Evolutionary conservation across 345 rosid species (phyloP).

Genomic region (Cardamine resedifolia): DNA sequence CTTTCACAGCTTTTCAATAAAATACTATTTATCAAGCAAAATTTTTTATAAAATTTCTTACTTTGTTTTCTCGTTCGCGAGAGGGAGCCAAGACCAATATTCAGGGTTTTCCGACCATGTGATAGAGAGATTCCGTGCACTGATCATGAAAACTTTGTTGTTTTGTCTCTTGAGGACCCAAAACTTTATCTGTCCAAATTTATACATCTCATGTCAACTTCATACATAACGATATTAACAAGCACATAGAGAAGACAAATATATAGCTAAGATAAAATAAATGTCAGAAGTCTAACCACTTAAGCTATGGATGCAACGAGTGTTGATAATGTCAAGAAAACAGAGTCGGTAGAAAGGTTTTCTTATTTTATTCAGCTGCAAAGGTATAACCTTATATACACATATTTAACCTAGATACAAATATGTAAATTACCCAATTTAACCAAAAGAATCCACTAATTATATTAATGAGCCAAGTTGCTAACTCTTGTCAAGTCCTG

Average conservation of each 20-base stretch:
- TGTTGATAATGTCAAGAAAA: not conserved
- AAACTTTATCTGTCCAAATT: not conserved
- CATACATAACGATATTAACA: not conserved
- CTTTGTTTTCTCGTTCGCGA: constrained; percentile 31
- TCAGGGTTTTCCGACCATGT: constrained; percentile 44
- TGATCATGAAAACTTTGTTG: constrained; percentile 46
- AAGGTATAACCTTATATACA: no score
- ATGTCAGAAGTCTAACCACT: not conserved
- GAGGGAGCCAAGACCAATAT: constrained; percentile 54
- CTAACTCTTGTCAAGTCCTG: no score
- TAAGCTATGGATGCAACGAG: not conserved
- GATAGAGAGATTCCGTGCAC: constrained; percentile 48
- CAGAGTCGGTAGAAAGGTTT: no score
- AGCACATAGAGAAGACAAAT: not conserved
- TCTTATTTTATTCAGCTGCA: no score
- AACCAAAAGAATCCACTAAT: no score
- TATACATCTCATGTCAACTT: not conserved
- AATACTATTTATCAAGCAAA: no score
- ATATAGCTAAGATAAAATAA: not conserved
- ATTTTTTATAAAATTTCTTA: no score
- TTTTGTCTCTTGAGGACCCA: constrained; percentile 15
- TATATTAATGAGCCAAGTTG: no score
- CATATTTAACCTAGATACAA: no score
- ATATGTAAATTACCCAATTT: no score
- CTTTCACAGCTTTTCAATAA: no score